Evolutionary conservation across 768 basidiomycete genomes (phyloP).

Genomic region (Kondoa malvinella): DNA sequence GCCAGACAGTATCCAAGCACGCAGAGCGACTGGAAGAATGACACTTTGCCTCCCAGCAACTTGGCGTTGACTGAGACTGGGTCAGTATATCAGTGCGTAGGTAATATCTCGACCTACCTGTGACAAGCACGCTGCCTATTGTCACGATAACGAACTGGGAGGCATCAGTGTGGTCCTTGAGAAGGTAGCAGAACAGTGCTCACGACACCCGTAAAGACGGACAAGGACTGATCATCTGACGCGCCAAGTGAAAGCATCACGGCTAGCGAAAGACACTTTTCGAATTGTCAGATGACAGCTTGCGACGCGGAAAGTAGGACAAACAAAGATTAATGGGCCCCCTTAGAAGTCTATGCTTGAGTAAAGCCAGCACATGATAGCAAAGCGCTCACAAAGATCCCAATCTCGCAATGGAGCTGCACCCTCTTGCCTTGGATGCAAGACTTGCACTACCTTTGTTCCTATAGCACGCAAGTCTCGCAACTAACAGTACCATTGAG

Average conservation of each 20-base stretch:
- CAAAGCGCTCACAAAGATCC: slow-evolving; percentile 80
- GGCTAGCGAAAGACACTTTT: slow-evolving; percentile 50
- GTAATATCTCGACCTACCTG: slow-evolving; percentile 28
- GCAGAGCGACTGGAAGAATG: slow-evolving; percentile 91
- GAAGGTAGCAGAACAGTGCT: background rate
- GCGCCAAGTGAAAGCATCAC: slow-evolving; percentile 78
- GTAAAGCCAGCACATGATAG: background rate
- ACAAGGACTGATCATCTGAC: slow-evolving; percentile 60
- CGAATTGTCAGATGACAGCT: background rate
- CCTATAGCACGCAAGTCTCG: slow-evolving; percentile 83
- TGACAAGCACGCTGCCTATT: slow-evolving; percentile 73
- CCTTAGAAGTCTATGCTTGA: background rate
- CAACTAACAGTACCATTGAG: slow-evolving; percentile 39
- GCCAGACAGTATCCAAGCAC: slow-evolving; percentile 90
- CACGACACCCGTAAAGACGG: slow-evolving; percentile 62
- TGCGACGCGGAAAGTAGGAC: background rate
- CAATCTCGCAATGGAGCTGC: slow-evolving; percentile 74
- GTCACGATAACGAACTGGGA: slow-evolving; percentile 67
- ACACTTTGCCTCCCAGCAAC: slow-evolving; percentile 40
- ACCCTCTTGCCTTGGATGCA: slow-evolving; percentile 47
- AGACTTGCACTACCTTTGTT: slow-evolving; percentile 76
- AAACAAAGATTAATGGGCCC: slow-evolving; percentile 30
- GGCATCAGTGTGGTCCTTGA: no score
- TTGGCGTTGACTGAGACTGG: slow-evolving; percentile 59
- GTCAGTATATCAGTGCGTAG: background rate